Conservation (phyloP, 2,329 filamentous ascomycete genomes). For the Cladophialophora exuberans region DNA sequence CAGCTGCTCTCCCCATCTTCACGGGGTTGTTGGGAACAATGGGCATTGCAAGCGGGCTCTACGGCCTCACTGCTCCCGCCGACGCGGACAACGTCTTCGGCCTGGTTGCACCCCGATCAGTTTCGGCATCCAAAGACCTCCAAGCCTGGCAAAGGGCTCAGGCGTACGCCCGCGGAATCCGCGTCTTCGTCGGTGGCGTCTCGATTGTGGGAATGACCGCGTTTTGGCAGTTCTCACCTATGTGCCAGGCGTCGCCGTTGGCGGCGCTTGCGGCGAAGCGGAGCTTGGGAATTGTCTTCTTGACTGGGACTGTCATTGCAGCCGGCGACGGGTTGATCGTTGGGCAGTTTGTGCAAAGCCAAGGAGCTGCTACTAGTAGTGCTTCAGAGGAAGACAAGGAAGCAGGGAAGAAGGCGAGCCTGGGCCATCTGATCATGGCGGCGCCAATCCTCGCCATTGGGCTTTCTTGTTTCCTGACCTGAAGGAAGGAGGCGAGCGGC, state of each 20-base stretch:
- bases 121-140: background rate
- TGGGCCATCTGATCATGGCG: constrained; percentile 7
- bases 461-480: background rate
- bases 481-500: background rate
- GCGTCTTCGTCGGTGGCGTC: background rate
- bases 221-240: constrained; percentile 3
- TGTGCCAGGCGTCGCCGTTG: constrained; percentile 4
- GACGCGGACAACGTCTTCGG: constrained; percentile 3
- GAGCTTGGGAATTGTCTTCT: constrained; percentile 5
- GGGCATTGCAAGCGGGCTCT: constrained; percentile 1
- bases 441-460: constrained; percentile 3
- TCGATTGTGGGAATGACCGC: constrained; percentile 2
- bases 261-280: background rate
- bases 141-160: constrained; percentile 3
- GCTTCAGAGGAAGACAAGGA: background rate
- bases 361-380: no score
- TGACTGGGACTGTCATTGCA: background rate
- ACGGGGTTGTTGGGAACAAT: constrained; percentile 1
- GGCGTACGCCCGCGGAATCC: background rate
- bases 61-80: background rate
- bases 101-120: background rate
- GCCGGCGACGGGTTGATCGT: background rate
- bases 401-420: background rate
- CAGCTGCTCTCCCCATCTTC: background rate
- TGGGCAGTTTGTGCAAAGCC: background rate